Evolutionary conservation across 176 grass and related monocot species (phyloP), one percentile per base, ranked within the genome.

Genomic region (Cymbopogon citratus): DNA sequence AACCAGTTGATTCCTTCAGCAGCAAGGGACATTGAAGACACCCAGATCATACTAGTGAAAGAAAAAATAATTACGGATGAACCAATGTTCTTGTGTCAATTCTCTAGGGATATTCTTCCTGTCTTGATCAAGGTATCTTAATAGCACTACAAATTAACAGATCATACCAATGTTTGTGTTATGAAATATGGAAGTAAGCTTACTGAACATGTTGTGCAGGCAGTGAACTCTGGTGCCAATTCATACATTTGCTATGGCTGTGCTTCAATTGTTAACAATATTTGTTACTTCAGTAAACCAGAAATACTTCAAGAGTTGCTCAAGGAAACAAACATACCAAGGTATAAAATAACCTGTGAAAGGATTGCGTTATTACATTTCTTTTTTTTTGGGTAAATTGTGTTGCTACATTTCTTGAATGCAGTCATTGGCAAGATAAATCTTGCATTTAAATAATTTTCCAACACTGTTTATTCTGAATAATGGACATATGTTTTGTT

Each of bases 151-250:
- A 56, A 64, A 78, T 23, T 48, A 65, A 31, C n/a, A n/a, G n/a
- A n/a, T n/a, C n/a, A n/a, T n/a, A n/a, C n/a, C 43, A 33, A 59
- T 77, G 27, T 51, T 64, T 78, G 31, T 33, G 46, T 68, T 85
- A 65, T 80, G 33, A 84, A 65, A 76, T 86, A 67, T 83, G 67
- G 56, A 81, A 80, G 10, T 78, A 77, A 85, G n/a, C 51, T 61
- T 86, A 68, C 49, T 54, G 49, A 8, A 54, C 18, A 69, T 15
- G 52, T 74, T 86, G 36, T 81, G 72, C 87, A 23, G 96, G 72
- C 87, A 23, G 96, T 98, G 25, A 91, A 98, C 69, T 90, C 88
- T 88, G 92, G 96, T 77, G 90, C 96, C 84, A 98, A 98, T 86
- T 63, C 86, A 2, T 88, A 80, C 59, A 84, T 93, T 84, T 95